A percentile compares a stretch with the other conserved stretches of the same genome.
Evolutionary conservation across 108 stramenopile genomes (phyloP).

Genomic region (Epipyxis sp.): DNA sequence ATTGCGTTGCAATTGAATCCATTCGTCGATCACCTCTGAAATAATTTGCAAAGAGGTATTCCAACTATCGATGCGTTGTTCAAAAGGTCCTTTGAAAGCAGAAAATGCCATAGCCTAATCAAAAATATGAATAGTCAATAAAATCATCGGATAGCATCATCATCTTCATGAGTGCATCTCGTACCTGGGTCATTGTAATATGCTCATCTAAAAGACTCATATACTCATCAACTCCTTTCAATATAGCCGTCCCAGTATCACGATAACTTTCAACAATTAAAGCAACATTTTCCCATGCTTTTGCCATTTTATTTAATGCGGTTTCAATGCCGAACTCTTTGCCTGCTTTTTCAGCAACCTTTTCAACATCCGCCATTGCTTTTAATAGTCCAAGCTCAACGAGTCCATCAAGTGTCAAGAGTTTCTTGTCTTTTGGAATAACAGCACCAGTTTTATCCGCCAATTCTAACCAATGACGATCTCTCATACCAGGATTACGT

Average conservation of each 20-base stretch:
- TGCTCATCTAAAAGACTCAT: constrained; percentile 63
- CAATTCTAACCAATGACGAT: constrained; percentile 61
- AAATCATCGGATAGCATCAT: too few relatives aligned
- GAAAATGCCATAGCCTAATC: constrained; percentile 63
- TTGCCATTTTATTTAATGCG: constrained; percentile 49
- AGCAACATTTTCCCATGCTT: constrained; percentile 37
- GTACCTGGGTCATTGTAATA: constrained; percentile 63
- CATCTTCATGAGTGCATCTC: too few relatives aligned
- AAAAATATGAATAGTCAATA: too few relatives aligned
- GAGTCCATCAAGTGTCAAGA: constrained; percentile 35
- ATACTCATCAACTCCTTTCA: constrained; percentile 58
- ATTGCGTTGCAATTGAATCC: constrained; percentile 57
- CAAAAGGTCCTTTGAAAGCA: constrained; percentile 54
- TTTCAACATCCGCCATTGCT: constrained; percentile 40
- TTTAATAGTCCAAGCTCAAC: constrained; percentile 51
- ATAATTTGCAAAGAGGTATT: constrained; percentile 53
- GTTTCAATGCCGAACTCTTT: constrained; percentile 53
- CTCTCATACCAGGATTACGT: constrained; percentile 61
- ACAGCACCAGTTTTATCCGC: constrained; percentile 41
- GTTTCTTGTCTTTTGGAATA: constrained; percentile 46
- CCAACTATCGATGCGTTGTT: constrained; percentile 48
- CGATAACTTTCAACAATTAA: constrained; percentile 29
- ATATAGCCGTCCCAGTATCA: constrained; percentile 48
- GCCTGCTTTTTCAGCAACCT: constrained; percentile 49
- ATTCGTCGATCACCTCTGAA: constrained; percentile 56